Conservation (phyloP, 495 filamentous ascomycete genomes). For the Immersiella caudata region DNA sequence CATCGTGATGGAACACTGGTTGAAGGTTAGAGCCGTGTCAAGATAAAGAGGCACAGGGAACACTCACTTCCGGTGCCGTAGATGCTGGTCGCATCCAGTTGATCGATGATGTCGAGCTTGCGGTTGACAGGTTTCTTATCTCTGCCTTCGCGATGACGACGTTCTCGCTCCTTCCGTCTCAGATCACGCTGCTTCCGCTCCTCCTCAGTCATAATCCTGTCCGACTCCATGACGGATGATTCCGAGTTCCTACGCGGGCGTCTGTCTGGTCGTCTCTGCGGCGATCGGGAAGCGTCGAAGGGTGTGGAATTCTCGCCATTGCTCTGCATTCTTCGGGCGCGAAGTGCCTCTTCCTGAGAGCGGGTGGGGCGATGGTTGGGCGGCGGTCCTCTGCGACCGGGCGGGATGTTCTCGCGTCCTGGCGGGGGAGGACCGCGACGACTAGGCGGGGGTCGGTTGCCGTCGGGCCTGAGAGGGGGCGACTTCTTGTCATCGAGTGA, state of each 20-base stretch:
- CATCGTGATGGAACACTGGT: conserved; percentile 96
- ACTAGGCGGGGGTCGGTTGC: conserved; percentile 43
- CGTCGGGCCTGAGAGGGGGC: conserved; percentile 36
- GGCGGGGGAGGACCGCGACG: conserved; percentile 44
- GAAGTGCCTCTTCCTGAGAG: conserved; percentile 64
- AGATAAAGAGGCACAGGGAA: conserved; percentile 4
- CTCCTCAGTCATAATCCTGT: conserved; percentile 68
- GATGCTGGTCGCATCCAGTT: conserved; percentile 95
- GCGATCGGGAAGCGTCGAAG: conserved; percentile 40
- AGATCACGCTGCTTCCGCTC: conserved; percentile 74
- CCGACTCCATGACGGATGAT: conserved; percentile 77
- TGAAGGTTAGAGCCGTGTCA: conserved; percentile 19
- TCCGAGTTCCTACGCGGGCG: conserved; percentile 89
- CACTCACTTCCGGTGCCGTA: conserved; percentile 90
- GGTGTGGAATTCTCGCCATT: conserved; percentile 37
- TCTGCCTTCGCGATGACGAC: conserved; percentile 62
- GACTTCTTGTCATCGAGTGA: conserved; percentile 46
- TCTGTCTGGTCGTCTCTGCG: conserved; percentile 46
- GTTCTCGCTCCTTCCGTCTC: conserved; percentile 73
- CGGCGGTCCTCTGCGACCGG: conserved; percentile 43
- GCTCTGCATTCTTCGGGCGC: conserved; percentile 45
- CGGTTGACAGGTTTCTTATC: conserved; percentile 60
- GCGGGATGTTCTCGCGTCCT: conserved; percentile 55
- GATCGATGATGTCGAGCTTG: conserved; percentile 91
- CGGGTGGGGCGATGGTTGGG: conserved; percentile 60